Evolutionary conservation across 1,284 basidiomycete species (phyloP).

Genomic region (Leccinum griseonigrum): DNA sequence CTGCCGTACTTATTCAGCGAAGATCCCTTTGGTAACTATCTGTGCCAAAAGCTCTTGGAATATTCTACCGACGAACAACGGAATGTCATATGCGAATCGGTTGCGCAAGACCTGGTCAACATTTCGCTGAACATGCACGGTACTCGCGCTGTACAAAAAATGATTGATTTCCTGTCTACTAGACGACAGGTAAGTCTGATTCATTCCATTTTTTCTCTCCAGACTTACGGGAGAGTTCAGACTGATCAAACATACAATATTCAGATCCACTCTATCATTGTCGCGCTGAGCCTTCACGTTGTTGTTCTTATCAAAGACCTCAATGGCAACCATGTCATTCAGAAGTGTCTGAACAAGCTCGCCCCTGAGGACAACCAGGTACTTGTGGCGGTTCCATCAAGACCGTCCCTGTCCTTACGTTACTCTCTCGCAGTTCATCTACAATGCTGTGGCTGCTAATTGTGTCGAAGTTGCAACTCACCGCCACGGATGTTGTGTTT

Average conservation of each 20-base stretch:
- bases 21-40: slow-evolving; percentile 99
- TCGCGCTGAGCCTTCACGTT: slow-evolving; percentile 95
- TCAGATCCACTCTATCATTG: slow-evolving; percentile 97
- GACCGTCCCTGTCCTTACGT: slow-evolving; percentile 3
- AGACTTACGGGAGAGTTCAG: slow-evolving; percentile 51
- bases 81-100: slow-evolving; percentile 96
- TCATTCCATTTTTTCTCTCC: slow-evolving; percentile 30
- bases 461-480: slow-evolving; percentile 99
- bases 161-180: slow-evolving; percentile 99
- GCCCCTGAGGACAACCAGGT: slow-evolving; percentile 98
- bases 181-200: slow-evolving; percentile 77
- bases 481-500: slow-evolving; percentile 97
- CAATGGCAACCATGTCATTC: slow-evolving; percentile 99
- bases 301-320: slow-evolving; percentile 99
- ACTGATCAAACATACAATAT: slow-evolving; percentile 76
- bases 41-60: slow-evolving; percentile 98
- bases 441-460: slow-evolving; percentile 98
- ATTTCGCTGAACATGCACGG: slow-evolving; percentile 99
- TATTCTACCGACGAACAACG: slow-evolving; percentile 98
- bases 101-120: slow-evolving; percentile 94
- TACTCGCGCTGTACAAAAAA: slow-evolving; percentile 98
- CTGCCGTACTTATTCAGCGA: slow-evolving; percentile 8
- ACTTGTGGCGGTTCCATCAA: slow-evolving; percentile 12
- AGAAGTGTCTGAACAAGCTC: slow-evolving; percentile 98
- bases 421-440: slow-evolving; percentile 76